Evolutionary conservation across 2,329 filamentous ascomycete species (phyloP), one percentile per base, ranked within the genome.

Genomic region (Phialocephala sp.): DNA sequence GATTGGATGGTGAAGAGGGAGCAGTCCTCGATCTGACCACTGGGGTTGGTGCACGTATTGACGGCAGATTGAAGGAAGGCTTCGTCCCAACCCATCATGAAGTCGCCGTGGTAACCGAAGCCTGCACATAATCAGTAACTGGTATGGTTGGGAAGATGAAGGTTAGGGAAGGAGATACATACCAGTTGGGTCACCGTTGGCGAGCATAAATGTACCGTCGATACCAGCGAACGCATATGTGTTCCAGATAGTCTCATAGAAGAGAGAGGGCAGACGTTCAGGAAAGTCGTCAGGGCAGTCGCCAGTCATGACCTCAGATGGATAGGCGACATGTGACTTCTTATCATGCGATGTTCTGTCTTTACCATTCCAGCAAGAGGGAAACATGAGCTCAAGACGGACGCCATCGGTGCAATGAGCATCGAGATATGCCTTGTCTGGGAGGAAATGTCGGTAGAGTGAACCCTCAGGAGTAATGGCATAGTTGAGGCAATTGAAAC

Each of bases 401-500:
- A 97, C 76, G 65, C 94, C 94, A 73, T 96, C 85, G n/a, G 80
- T 79, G 80, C 94, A 98, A 79, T 94, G 89, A 62, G 84, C 84
- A 75, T 97, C 93, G 41, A 97, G 83, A 76, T 87, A 96, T 0
- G 80, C 79, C 83, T 97, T 96, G 73, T 90, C 85, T 0, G 94
- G 94, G 72, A 97, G 74, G 76, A 87, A 89, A 78, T 97, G 94
- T 70, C 94, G 92, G 78, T 88, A 91, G 41, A 97, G 84, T 15
- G 93, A 91, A 1, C 85, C 84, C 60, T 76, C 74, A 2, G 74
- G 67, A 0, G 78, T 73, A 27, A 79, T 81, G 37, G 72, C 74
- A 76, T 97, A 97, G 85, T 98, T 89, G 67, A 99, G 81, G 79
- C 95, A 98, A 83, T 98, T 98, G 86, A 97, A 97, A 3, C 95